These are phyloP conservation scores for Aureobasidium subglaciale DNA, from an alignment of 2,329 filamentous ascomycete species.

Conservation along the genomic window DNA sequence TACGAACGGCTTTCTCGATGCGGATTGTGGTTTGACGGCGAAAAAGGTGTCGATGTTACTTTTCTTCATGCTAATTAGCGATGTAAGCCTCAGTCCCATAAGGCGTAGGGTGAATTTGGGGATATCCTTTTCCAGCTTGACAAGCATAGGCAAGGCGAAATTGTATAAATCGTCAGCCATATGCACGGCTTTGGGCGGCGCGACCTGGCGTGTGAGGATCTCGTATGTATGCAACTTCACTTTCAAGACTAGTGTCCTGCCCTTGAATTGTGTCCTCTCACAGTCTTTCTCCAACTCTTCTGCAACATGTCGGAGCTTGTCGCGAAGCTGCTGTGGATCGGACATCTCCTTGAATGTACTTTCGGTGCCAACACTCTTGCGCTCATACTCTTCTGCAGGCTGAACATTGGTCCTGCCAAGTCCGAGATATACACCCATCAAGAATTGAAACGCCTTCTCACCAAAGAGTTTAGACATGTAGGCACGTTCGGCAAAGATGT, in stretches of 20 bases:
- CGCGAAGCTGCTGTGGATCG: constrained; percentile 59
- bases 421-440: constrained; percentile 77
- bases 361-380: constrained; percentile 91
- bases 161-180: constrained; percentile 77
- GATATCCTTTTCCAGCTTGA: constrained; percentile 76
- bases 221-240: constrained; percentile 93
- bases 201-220: constrained; percentile 74
- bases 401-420: constrained; percentile 78
- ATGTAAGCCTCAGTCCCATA: constrained; percentile 82
- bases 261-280: constrained; percentile 71
- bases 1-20: constrained; percentile 16
- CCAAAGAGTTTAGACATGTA: constrained; percentile 75
- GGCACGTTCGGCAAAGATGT: constrained; percentile 71
- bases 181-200: constrained; percentile 64
- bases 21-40: constrained; percentile 45
- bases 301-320: constrained; percentile 73
- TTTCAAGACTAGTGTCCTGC: constrained; percentile 85
- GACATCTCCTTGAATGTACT: constrained; percentile 80
- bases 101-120: constrained; percentile 72
- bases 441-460: constrained; percentile 81
- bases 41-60: constrained; percentile 71
- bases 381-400: constrained; percentile 80
- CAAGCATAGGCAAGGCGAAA: constrained; percentile 72
- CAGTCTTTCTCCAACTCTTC: constrained; percentile 84
- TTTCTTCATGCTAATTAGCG: constrained; percentile 80